These are phyloP conservation scores for Cercophora scortea DNA, from an alignment of 495 filamentous ascomycete species.

Conservation along the genomic window DNA sequence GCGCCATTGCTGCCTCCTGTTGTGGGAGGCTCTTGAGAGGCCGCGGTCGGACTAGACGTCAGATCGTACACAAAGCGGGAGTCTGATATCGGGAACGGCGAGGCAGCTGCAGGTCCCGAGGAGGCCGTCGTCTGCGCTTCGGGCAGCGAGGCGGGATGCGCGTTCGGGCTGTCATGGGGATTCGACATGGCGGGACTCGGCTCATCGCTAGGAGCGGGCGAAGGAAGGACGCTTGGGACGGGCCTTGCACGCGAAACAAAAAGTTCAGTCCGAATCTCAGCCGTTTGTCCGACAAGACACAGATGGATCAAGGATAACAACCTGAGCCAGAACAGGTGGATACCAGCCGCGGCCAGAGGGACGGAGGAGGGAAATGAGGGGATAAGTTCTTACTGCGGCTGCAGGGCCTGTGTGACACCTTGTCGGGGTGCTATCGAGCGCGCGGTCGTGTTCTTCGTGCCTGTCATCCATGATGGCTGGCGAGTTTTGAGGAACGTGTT, in stretches of 20 bases:
- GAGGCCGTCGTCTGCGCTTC: conserved; percentile 7
- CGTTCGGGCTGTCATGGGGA: conserved; percentile 21
- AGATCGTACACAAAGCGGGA: conserved; percentile 18
- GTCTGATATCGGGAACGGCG: conserved; percentile 10
- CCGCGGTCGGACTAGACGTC: not conserved
- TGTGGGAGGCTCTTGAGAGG: not conserved
- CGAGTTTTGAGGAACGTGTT: conserved; percentile 51
- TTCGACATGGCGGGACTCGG: conserved; percentile 32
- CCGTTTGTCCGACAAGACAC: not conserved
- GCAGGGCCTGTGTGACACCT: not conserved
- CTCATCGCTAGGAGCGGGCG: conserved; percentile 50
- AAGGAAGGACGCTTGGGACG: conserved; percentile 35
- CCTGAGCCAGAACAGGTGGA: too few species aligned
- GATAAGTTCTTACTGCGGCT: conserved; percentile 5
- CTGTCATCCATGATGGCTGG: conserved; percentile 62
- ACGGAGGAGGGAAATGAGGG: too few species aligned
- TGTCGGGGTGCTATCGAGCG: conserved; percentile 17
- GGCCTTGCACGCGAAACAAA: conserved; percentile 3
- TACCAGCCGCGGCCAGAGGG: too few species aligned
- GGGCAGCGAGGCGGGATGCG: conserved; percentile 4
- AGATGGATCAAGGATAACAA: not conserved
- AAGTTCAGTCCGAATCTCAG: not conserved
- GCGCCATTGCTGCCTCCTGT: not conserved
- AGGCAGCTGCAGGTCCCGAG: not conserved
- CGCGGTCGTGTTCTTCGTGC: conserved; percentile 25